phyloP scores from a whole-genome alignment of 1,284 basidiomycete genomes.

The Ustilago tritici region DNA sequence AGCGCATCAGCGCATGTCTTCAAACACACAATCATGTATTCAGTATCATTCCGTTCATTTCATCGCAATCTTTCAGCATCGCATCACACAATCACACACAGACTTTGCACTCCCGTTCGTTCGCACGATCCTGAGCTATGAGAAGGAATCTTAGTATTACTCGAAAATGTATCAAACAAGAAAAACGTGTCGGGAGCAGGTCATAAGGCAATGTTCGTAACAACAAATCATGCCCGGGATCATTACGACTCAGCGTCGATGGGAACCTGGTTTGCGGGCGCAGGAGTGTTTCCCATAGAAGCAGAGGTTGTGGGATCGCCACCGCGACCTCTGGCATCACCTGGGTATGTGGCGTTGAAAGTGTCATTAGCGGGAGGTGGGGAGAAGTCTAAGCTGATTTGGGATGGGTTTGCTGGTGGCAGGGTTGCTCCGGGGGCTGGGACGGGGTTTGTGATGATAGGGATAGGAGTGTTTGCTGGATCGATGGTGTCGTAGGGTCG shows the following conservation, averaged over 20 bases:
- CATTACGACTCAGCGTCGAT: conserved; percentile 47
- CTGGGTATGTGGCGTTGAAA: conserved; percentile 36
- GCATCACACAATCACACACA: not conserved
- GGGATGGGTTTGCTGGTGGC: conserved; percentile 37
- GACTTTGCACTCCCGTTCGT: not conserved
- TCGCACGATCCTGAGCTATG: not conserved
- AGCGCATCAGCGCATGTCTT: not conserved
- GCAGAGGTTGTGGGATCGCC: conserved; percentile 26
- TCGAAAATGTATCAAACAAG: not conserved
- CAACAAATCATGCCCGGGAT: not conserved
- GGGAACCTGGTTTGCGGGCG: conserved; percentile 34
- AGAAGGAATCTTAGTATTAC: conserved; percentile 2
- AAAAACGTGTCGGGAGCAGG: not conserved
- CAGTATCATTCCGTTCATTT: conserved; percentile 1
- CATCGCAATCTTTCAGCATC: conserved; percentile 32
- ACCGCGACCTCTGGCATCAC: conserved; percentile 28
- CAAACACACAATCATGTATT: not conserved
- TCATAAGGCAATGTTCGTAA: conserved; percentile 10
- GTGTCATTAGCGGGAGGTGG: conserved; percentile 32
- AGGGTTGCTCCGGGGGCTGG: conserved; percentile 46
- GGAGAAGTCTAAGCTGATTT: conserved; percentile 21
- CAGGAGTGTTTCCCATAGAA: conserved; percentile 44
- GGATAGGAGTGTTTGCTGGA: conserved; percentile 24
- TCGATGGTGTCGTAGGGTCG: conserved; percentile 6
- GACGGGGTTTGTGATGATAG: conserved; percentile 10